Percentiles rank a stretch among this genome's conserved stretches.
Conservation (phyloP, 1,284 basidiomycete genomes). For the Apiotrichum veenhuisii region DNA sequence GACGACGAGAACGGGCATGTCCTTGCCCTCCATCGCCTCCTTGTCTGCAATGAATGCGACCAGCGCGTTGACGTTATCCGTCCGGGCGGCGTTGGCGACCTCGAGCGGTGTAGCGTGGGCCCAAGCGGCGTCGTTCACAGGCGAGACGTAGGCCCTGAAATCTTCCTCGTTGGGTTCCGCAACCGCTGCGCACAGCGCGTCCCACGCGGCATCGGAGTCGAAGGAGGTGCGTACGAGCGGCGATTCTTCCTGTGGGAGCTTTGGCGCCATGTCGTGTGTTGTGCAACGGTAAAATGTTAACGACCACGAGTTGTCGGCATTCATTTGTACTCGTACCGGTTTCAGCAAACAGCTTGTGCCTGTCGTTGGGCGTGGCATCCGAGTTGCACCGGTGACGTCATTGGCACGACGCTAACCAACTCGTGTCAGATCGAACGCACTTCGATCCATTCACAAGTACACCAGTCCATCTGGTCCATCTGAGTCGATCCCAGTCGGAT, state of each 20-base stretch:
- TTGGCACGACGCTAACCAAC: too few relatives aligned
- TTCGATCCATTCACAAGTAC: too few relatives aligned
- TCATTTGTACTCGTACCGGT: too few relatives aligned
- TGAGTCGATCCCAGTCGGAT: too few relatives aligned
- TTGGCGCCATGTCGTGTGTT: background rate
- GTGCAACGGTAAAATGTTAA: too few relatives aligned
- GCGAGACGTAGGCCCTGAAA: constrained; percentile 1
- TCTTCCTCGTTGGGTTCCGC: background rate
- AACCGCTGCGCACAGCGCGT: background rate
- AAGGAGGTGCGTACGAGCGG: background rate
- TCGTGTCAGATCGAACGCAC: too few relatives aligned
- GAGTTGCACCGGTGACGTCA: too few relatives aligned
- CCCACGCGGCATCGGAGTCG: background rate
- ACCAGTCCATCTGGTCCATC: too few relatives aligned
- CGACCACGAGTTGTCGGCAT: too few relatives aligned
- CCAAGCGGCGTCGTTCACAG: background rate
- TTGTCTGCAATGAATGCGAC: constrained; percentile 1
- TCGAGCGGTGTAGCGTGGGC: background rate
- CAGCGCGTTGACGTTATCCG: background rate
- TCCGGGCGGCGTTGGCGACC: background rate
- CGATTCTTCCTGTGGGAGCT: background rate
- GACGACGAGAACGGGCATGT: background rate
- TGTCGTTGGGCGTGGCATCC: too few relatives aligned
- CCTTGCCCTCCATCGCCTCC: background rate
- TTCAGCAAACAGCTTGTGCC: too few relatives aligned